phyloP scores from a whole-genome alignment of 148 eudicot genomes.

The Persicaria maculosa region DNA sequence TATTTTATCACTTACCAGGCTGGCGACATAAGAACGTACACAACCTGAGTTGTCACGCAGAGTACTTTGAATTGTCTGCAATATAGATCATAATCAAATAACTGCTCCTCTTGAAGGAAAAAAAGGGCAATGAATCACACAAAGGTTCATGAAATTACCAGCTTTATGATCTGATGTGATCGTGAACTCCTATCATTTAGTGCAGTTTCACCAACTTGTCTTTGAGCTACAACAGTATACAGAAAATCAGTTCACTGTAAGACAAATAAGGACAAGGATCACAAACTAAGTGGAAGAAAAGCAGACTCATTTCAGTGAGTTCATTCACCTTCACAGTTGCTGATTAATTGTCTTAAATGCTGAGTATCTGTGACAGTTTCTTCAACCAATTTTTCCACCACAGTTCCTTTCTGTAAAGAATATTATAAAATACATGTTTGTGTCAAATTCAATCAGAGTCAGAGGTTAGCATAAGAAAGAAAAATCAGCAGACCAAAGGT shows the following conservation, averaged over 20 bases:
- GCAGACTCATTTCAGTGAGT: not conserved
- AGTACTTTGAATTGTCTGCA: conserved; percentile 93
- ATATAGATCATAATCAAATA: not conserved
- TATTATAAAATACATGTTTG: not conserved
- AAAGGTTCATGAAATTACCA: conserved; percentile 33
- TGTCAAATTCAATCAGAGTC: not conserved
- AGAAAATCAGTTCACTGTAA: not conserved
- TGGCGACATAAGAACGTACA: conserved; percentile 80
- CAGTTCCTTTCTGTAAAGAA: conserved; percentile 82
- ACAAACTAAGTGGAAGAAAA: not conserved
- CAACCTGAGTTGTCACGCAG: conserved; percentile 77
- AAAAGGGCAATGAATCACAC: not conserved
- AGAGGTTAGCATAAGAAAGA: not conserved
- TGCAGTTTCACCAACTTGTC: conserved; percentile 98
- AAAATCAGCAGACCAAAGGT: not conserved
- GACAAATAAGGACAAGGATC: not conserved
- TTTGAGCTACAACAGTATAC: conserved; percentile 58
- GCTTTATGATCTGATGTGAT: conserved; percentile 93
- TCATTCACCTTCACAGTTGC: conserved; percentile 75
- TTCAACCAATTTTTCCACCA: conserved; percentile 90
- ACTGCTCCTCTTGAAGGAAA: not conserved
- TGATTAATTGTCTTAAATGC: conserved; percentile 68
- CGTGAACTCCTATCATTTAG: conserved; percentile 83
- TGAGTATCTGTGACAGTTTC: conserved; percentile 64
- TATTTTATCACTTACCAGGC: conserved; percentile 47